Conservation (phyloP, 192 early-diverging fungal species). For the Rhizoclosmatium sp. region DNA sequence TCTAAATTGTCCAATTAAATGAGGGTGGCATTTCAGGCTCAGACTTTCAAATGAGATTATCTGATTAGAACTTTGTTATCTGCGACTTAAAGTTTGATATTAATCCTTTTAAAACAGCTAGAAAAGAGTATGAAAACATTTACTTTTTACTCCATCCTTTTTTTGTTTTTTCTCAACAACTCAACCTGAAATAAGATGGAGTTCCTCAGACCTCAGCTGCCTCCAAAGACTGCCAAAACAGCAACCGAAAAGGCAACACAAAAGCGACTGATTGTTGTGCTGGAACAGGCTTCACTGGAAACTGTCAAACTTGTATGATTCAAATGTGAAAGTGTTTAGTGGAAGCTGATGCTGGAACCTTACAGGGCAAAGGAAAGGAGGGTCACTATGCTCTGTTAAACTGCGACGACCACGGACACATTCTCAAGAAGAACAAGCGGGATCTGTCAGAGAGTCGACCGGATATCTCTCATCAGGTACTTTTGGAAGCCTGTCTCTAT, state of each 20-base stretch:
- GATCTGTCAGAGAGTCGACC: slow-evolving; percentile 85
- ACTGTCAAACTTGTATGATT: slow-evolving; percentile 80
- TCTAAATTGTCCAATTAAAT: no score
- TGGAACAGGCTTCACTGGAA: slow-evolving; percentile 88
- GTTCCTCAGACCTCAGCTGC: slow-evolving; percentile 24
- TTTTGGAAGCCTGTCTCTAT: not conserved
- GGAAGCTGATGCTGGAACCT: slow-evolving; percentile 5
- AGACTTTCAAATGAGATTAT: no score
- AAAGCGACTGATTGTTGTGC: slow-evolving; percentile 91
- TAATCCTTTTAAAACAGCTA: not conserved
- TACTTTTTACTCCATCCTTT: not conserved
- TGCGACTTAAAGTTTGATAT: no score
- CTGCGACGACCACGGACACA: slow-evolving; percentile 93
- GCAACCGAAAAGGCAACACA: slow-evolving; percentile 28
- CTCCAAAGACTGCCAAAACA: slow-evolving; percentile 18
- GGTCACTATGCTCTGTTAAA: slow-evolving; percentile 89
- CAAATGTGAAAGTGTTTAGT: slow-evolving; percentile 6
- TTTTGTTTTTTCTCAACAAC: slow-evolving; percentile 21
- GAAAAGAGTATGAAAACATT: not conserved
- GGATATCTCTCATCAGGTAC: slow-evolving; percentile 95
- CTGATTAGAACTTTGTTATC: no score
- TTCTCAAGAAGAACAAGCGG: slow-evolving; percentile 83
- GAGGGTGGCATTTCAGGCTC: no score
- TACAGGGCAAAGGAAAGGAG: slow-evolving; percentile 60
- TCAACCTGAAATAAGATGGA: slow-evolving; percentile 11